phyloP scores from a whole-genome alignment of 2,329 filamentous ascomycete species.

The Lizonia empirigonia region DNA sequence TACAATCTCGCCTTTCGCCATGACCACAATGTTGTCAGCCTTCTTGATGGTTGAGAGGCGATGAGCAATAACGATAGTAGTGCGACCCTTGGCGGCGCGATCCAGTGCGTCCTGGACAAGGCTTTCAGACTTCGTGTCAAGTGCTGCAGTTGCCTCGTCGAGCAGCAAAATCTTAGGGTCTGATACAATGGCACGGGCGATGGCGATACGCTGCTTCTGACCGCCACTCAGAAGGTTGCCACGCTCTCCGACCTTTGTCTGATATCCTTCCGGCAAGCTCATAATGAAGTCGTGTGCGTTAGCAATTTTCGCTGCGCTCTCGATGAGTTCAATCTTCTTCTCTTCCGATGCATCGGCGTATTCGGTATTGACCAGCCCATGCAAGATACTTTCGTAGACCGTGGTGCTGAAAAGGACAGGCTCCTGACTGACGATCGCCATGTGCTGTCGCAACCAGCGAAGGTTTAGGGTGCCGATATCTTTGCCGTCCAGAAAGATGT shows the following conservation, averaged over 20 bases:
- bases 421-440: conserved; percentile 91
- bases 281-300: conserved; percentile 94
- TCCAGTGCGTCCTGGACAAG: conserved; percentile 93
- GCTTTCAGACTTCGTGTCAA: conserved; percentile 94
- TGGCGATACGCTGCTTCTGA: conserved; percentile 96
- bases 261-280: conserved; percentile 81
- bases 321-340: conserved; percentile 71
- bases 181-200: conserved; percentile 86
- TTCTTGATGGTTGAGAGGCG: conserved; percentile 92
- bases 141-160: conserved; percentile 90
- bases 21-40: conserved; percentile 95
- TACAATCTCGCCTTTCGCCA: conserved; percentile 81
- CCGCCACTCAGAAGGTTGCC: conserved; percentile 92
- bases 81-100: conserved; percentile 80
- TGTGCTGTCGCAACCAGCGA: conserved; percentile 88
- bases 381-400: conserved; percentile 87
- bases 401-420: conserved; percentile 88
- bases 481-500: conserved; percentile 79
- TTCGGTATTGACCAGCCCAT: conserved; percentile 84
- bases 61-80: conserved; percentile 95
- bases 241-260: conserved; percentile 93
- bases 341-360: conserved; percentile 71
- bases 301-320: conserved; percentile 83
- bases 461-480: conserved; percentile 84
- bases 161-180: conserved; percentile 91